Evolutionary conservation across 768 basidiomycete species (phyloP).

Genomic region (Hemileccinum rubropunctum): DNA sequence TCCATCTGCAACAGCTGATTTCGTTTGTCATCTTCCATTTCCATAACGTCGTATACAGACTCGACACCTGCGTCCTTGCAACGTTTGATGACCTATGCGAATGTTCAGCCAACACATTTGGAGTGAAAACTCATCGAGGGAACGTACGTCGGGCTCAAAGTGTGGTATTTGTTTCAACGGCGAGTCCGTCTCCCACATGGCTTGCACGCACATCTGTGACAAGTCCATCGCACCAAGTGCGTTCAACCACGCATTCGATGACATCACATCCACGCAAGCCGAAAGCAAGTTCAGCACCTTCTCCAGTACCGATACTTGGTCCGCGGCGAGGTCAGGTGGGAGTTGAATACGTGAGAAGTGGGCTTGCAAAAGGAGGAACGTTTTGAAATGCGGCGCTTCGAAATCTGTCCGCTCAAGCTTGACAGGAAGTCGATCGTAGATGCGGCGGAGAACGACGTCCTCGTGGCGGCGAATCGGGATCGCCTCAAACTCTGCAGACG

Average conservation of each 20-base stretch:
- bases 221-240: slow-evolving; percentile 97
- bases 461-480: slow-evolving; percentile 96
- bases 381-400: slow-evolving; percentile 97
- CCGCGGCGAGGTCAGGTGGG: slow-evolving; percentile 90
- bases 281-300: slow-evolving; percentile 90
- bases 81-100: slow-evolving; percentile 66
- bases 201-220: slow-evolving; percentile 98
- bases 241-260: slow-evolving; percentile 92
- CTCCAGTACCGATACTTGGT: slow-evolving; percentile 83
- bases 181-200: slow-evolving; percentile 96
- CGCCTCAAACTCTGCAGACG: slow-evolving; percentile 92
- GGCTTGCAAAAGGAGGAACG: slow-evolving; percentile 93
- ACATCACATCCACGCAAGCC: slow-evolving; percentile 98
- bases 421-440: slow-evolving; percentile 96
- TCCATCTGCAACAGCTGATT: slow-evolving; percentile 83
- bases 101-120: not conserved
- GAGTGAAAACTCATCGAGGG: slow-evolving; percentile 9
- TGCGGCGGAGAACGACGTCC: slow-evolving; percentile 75
- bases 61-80: slow-evolving; percentile 82
- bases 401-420: slow-evolving; percentile 84
- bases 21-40: slow-evolving; percentile 92
- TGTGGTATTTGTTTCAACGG: slow-evolving; percentile 96
- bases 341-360: slow-evolving; percentile 93
- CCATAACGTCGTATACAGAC: slow-evolving; percentile 97
- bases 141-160: slow-evolving; percentile 79